Evolutionary conservation across 345 rosid species (phyloP).

Genomic region (Ailanthus altissimus): DNA sequence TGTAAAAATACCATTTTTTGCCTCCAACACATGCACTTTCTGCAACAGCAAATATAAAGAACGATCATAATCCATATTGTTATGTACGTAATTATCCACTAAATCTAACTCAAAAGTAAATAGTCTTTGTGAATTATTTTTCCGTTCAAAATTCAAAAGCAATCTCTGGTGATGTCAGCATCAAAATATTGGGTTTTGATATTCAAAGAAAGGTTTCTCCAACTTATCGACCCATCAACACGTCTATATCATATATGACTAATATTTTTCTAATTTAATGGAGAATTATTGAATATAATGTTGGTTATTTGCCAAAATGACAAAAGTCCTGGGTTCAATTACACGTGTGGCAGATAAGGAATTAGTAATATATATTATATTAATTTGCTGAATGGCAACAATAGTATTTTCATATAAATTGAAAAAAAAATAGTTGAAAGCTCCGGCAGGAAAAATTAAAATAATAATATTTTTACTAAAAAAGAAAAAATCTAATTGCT

Average conservation of each 20-base stretch:
- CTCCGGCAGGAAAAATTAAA: no score
- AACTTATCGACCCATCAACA: no score
- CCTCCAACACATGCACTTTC: slow-evolving; percentile 84
- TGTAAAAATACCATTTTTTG: slow-evolving; percentile 88
- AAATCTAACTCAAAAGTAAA: background rate
- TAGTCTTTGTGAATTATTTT: background rate
- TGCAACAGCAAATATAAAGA: slow-evolving; percentile 14
- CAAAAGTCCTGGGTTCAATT: background rate
- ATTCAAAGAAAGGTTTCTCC: background rate
- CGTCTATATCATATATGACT: background rate
- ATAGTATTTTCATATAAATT: background rate
- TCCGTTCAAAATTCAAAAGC: background rate
- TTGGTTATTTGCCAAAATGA: background rate
- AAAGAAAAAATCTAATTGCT: background rate
- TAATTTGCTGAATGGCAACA: background rate
- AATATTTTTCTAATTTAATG: background rate
- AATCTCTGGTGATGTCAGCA: background rate
- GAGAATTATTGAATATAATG: slow-evolving; percentile 6
- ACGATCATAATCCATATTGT: no score
- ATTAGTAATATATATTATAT: background rate
- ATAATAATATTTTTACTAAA: no score
- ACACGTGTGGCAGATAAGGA: background rate
- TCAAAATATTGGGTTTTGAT: background rate
- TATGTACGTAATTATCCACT: no score
- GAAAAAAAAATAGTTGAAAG: slow-evolving; percentile 10